phyloP scores from a whole-genome alignment of 208 protist genomes.

The Leishmania guyanensis region DNA sequence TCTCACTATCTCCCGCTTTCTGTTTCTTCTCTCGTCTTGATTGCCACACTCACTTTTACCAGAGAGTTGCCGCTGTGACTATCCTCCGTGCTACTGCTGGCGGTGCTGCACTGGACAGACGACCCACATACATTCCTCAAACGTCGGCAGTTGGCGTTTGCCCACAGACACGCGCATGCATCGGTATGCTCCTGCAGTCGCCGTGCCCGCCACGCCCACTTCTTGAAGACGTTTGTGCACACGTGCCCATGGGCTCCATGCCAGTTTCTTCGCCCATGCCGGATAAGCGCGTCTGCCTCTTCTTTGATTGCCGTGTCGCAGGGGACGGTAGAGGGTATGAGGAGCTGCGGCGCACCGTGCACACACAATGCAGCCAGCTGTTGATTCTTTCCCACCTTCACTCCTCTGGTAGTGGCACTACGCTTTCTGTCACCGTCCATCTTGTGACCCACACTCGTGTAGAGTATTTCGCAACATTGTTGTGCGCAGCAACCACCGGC shows the following conservation, averaged over 20 bases:
- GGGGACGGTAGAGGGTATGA: neutral
- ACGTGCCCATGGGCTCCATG: neutral
- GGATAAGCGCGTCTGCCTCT: neutral
- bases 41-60: neutral
- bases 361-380: neutral
- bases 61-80: neutral
- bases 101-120: neutral
- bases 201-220: neutral
- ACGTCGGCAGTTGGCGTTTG: neutral
- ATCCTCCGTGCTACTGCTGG: neutral
- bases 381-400: neutral
- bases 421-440: neutral
- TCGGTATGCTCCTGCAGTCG: neutral
- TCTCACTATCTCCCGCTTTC: neutral
- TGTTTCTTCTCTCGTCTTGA: neutral
- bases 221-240: neutral
- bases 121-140: neutral
- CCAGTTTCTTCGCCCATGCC: neutral
- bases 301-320: constrained; percentile 13
- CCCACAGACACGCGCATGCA: neutral
- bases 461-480: neutral
- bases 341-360: neutral
- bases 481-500: neutral
- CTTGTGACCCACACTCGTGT: constrained; percentile 4
- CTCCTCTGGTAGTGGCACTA: neutral